These are phyloP conservation scores for Vitellaria paradoxa DNA, from an alignment of 179 eudicot genomes.

Conservation along the genomic window DNA sequence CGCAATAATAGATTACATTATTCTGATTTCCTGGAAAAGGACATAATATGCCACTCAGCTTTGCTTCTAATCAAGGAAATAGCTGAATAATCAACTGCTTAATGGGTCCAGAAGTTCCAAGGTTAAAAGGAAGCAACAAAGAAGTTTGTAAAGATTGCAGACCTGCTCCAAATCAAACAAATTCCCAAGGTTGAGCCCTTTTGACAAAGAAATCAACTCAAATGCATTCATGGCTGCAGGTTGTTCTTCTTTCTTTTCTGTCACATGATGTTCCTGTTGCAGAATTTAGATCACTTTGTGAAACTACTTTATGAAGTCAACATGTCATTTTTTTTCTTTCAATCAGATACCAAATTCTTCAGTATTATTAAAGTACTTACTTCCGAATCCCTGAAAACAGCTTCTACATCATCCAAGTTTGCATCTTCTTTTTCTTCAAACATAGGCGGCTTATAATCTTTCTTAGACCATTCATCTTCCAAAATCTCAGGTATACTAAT, in stretches of 20 bases:
- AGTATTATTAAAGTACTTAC: slow-evolving; percentile 38
- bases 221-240: slow-evolving; percentile 93
- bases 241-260: slow-evolving; percentile 71
- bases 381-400: slow-evolving; percentile 86
- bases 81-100: background rate
- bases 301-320: background rate
- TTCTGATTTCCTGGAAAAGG: background rate
- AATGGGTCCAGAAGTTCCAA: background rate
- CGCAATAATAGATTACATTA: background rate
- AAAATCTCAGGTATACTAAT: slow-evolving; percentile 71
- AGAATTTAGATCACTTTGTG: slow-evolving; percentile 9
- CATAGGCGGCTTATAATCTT: slow-evolving; percentile 63
- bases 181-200: slow-evolving; percentile 85
- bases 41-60: background rate
- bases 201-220: slow-evolving; percentile 92
- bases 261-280: slow-evolving; percentile 75
- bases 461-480: slow-evolving; percentile 86
- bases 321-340: background rate
- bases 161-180: slow-evolving; percentile 87
- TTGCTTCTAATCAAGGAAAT: background rate
- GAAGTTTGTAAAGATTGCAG: slow-evolving; percentile 10
- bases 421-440: slow-evolving; percentile 77
- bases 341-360: background rate
- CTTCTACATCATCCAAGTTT: slow-evolving; percentile 91
- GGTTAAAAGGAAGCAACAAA: background rate